Base-by-base conservation (phyloP, 1,139 yeast species). In the Diutina pseudorugosa region DNA sequence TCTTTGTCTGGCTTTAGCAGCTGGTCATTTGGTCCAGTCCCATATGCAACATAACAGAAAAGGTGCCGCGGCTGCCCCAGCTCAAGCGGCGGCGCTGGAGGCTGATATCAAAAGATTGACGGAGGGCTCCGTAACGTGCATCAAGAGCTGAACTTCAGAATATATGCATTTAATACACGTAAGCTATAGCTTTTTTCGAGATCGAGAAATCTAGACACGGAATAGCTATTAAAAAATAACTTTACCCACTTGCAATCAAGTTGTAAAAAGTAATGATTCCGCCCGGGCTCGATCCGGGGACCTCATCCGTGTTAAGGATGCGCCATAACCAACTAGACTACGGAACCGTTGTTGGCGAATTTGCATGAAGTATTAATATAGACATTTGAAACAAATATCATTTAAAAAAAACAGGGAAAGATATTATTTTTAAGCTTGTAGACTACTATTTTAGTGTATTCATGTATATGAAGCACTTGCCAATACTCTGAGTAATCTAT, bases 21-120 rank as follows among this genome's bases (percentile, higher is more conserved):
- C 98, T 47, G 99, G 99, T 52, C 99, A 94, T 70, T 79, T 94
- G 61, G 99, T 94, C 50, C 95, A 90, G 73, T 86, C 96, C 58
- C 99, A 94, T 69, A 94, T 94, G 98, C 84, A 83, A 56, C 97
- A 86, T 66, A 94, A 94, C 74, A 84, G 98, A 68, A 76, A 80
- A 55, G 82, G 79, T 51, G 78, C 80, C 20, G 75, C 79, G 7
- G 59, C 68, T 20, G 56, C 67, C 11, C 60, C 75, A 5, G 58
- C 68, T 9, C 62, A 65, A 19, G 56, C 62, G 19, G 56, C 62
- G 20, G 57, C 63, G n/a, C 52, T 57, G 19, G 47, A 58, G 21
- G 53, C 59, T 27, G 55, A 52, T 27, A 41, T 27, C 19, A 18
- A 23, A 18, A n/a, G 49, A 18, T 33, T 47, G 18, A 41, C 36